Evolutionary conservation across 73 alveolate genomes (phyloP), one percentile per base, ranked within the genome.

Genomic region (Tetrahymena borealis): DNA sequence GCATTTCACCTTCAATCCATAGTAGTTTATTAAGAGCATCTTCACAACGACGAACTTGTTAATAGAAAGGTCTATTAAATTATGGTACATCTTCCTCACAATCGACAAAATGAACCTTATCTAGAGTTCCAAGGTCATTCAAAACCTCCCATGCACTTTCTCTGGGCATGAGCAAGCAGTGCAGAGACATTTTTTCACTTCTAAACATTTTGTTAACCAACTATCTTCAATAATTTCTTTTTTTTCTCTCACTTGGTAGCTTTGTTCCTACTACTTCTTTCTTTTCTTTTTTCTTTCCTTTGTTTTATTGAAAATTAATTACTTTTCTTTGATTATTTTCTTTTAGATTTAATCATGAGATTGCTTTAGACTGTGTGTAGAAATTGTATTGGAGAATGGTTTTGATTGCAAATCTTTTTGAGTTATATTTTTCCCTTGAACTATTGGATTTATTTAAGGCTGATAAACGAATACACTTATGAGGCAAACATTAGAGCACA

Each of bases 51-150:
- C 85, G 85, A 18, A 60, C 85, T 60, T 60, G 85, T 60, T 60
- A 60, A 60, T 60, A 60, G 91, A 95, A 96, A 60, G 98, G 96
- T 31, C 98, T 96, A 92, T 97, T 97, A 94, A 95, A 95, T 20
- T 93, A 91, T 28, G 97, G 95, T 77, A 96, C 98, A 91, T 98
- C 96, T 32, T 85, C 41, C 94, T 98, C 98, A 92, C 97, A 93
- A 94, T 98, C 99, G 12, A 98, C 99, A 96, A 98, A 97, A 93
- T 96, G 98, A 91, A 97, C 97, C 91, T 96, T 97, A 39, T 98
- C 96, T 32, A 97, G 95, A 92, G 96, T 96, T 40, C 99, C 99
- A 41, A 98, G 91, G 91, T 98, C 99, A 91, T 98, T 97, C 95
- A 98, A 93, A 32, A 97, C 95, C 40, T 97, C 98, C 95, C 97